phyloP scores from a whole-genome alignment of 1,139 yeast genomes.

The Hemisphaericaspora lyxosophila region DNA sequence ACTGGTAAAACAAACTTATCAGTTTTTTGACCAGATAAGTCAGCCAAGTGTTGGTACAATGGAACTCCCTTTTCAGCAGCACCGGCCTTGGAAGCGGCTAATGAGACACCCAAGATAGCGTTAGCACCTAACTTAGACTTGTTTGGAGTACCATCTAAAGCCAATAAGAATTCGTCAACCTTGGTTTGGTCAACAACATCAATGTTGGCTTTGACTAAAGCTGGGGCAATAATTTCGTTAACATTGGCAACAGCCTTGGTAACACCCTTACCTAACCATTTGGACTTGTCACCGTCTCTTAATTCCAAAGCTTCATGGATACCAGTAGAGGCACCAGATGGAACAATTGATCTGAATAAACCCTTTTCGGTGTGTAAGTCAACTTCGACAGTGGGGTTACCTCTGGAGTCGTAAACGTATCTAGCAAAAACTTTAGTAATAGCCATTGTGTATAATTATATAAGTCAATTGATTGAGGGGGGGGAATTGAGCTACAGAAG shows the following conservation, averaged over 20 bases:
- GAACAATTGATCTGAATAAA: conserved; percentile 87
- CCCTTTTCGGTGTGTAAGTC: conserved; percentile 86
- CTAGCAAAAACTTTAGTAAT: conserved; percentile 73
- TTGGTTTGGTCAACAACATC: conserved; percentile 78
- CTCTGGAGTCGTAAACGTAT: conserved; percentile 96
- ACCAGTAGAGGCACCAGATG: conserved; percentile 98
- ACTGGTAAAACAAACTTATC: conserved; percentile 84
- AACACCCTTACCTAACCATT: conserved; percentile 97
- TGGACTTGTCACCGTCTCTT: conserved; percentile 90
- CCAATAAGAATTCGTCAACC: conserved; percentile 73
- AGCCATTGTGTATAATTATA: conserved; percentile 29
- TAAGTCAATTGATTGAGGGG: conserved; percentile 11
- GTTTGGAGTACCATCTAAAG: conserved; percentile 90
- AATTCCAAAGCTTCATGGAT: conserved; percentile 92
- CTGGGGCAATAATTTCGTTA: conserved; percentile 86
- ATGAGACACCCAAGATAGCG: conserved; percentile 92
- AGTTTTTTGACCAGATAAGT: conserved; percentile 58
- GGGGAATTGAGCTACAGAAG: conserved; percentile 5
- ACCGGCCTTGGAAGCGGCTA: conserved; percentile 92
- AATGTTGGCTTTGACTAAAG: conserved; percentile 68
- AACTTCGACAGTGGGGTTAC: conserved; percentile 97
- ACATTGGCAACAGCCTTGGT: conserved; percentile 89
- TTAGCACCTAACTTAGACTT: conserved; percentile 94
- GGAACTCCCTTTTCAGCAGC: conserved; percentile 89
- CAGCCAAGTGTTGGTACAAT: conserved; percentile 81